Evolutionary conservation across 1,139 yeast genomes (phyloP), one percentile per base, ranked within the genome.

Genomic region (Lodderomyces theae): DNA sequence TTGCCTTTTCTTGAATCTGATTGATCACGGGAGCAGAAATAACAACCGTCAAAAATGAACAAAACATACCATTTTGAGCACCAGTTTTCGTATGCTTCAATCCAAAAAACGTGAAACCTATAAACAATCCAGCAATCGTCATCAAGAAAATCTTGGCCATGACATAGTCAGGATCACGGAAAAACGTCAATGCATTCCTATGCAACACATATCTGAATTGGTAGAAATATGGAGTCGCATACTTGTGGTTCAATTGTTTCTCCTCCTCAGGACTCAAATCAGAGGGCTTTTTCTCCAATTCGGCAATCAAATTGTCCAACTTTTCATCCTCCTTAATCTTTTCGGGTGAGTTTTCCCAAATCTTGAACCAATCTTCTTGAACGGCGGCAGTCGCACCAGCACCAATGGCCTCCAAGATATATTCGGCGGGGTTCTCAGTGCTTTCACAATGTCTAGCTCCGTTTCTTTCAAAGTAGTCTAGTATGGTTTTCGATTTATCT

Each of bases 371-470:
- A 51, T 75, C 75, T 42, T 62, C 61, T 18, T 56, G 50, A 17
- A 71, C 64, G 34, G 62, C 49, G 17, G 82, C 82, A 41, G 82
- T 77, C n/a, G 84, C 83, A 60, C 83, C 84, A 22, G 84, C 85
- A 46, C 84, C 85, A 54, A 80, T 78, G 48, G 77, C 75, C 47
- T 79, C 78, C 52, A 80, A 63, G 52, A 80, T 79, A 55, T 78
- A 80, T 58, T 80, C 86, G 26, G 86, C 86, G 31, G 86, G 86
- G 48, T 80, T 80, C 50, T 77, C 84, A 29, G 62, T 56, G 7
- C 57, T 57, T 31, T 65, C 71, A 63, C 86, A 82, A 38, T 61
- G 61, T 37, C 78, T 78, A 23, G 89, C 82, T 34, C 92, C 92
- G 51, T 84, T 63, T 13, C 61, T 58, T 55, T 85, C 94, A 57